Percentiles rank a stretch among this genome's conserved stretches.
These are phyloP conservation scores for Entomortierella parvispora DNA, from an alignment of 192 early-diverging fungal species.

Conservation along the genomic window DNA sequence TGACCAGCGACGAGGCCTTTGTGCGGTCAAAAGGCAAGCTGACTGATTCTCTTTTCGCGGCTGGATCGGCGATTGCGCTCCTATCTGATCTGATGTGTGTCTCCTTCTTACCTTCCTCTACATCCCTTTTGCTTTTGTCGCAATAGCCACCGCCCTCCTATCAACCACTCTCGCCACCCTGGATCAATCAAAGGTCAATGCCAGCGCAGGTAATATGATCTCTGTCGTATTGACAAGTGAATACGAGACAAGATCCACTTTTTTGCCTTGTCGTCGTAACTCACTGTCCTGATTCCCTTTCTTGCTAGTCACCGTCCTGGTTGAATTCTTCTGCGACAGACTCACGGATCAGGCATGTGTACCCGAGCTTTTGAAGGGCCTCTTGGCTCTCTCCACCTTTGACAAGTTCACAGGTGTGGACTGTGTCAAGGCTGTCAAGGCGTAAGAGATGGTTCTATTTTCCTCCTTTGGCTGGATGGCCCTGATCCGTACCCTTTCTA, in stretches of 20 bases:
- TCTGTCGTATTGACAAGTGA: too few species aligned
- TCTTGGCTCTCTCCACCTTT: slow-evolving; percentile 69
- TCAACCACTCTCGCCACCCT: slow-evolving; percentile 67
- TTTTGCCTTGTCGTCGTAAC: background rate
- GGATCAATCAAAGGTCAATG: slow-evolving; percentile 58
- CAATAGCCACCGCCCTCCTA: slow-evolving; percentile 69
- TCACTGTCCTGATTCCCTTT: too few species aligned
- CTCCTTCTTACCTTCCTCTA: too few species aligned
- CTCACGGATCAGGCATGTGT: slow-evolving; percentile 80
- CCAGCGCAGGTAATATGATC: slow-evolving; percentile 64
- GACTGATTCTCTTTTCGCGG: background rate
- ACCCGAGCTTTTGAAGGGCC: slow-evolving; percentile 69
- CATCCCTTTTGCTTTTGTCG: slow-evolving; percentile 1
- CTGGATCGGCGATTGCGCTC: background rate
- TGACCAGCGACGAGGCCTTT: slow-evolving; percentile 87
- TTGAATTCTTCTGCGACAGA: slow-evolving; percentile 80
- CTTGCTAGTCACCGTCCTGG: slow-evolving; percentile 71
- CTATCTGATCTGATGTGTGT: too few species aligned
- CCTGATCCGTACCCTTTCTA: background rate
- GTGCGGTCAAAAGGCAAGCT: slow-evolving; percentile 81
- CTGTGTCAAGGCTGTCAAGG: slow-evolving; percentile 61
- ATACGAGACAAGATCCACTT: too few species aligned
- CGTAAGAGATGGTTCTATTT: slow-evolving; percentile 40
- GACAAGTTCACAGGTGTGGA: slow-evolving; percentile 66
- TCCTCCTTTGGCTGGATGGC: background rate